A percentile compares a stretch with the other conserved stretches of the same genome.
phyloP scores from a whole-genome alignment of 441 rosid species.

The Melastoma candidum region DNA sequence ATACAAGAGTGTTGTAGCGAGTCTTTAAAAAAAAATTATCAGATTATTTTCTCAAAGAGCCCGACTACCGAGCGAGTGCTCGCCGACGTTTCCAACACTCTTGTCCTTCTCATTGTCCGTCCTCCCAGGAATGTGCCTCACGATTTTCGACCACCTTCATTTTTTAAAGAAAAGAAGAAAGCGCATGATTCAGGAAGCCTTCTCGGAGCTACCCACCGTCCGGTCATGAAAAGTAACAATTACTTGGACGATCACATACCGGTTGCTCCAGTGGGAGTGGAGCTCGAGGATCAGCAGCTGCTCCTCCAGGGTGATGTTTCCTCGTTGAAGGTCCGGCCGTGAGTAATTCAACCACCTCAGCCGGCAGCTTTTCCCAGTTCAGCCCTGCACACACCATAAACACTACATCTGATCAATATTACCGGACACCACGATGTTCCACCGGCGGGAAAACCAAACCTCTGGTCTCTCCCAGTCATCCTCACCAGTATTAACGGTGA shows the following conservation, averaged over 20 bases:
- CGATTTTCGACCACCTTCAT: slow-evolving; percentile 14
- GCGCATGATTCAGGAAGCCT: background rate
- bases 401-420: background rate
- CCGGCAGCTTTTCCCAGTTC: slow-evolving; percentile 14
- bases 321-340: slow-evolving; percentile 11
- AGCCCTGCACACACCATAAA: slow-evolving; percentile 1
- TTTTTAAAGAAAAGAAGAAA: background rate
- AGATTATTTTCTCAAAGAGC: no score
- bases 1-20: no score
- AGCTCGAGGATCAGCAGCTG: slow-evolving; percentile 13
- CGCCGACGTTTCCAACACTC: no score
- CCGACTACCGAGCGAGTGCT: no score
- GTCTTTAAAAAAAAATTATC: no score
- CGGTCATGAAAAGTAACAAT: background rate
- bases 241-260: background rate
- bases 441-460: background rate
- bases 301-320: slow-evolving; percentile 11
- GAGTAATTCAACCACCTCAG: slow-evolving; percentile 15
- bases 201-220: no score
- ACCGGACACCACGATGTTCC: background rate
- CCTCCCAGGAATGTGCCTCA: slow-evolving; percentile 10
- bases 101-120: slow-evolving; percentile 14
- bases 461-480: background rate
- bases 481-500: slow-evolving; percentile 6
- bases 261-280: slow-evolving; percentile 14